Percentiles rank a stretch among this genome's conserved stretches.
Conservation (phyloP, 139 green algal species). For the Closterium sp. region DNA sequence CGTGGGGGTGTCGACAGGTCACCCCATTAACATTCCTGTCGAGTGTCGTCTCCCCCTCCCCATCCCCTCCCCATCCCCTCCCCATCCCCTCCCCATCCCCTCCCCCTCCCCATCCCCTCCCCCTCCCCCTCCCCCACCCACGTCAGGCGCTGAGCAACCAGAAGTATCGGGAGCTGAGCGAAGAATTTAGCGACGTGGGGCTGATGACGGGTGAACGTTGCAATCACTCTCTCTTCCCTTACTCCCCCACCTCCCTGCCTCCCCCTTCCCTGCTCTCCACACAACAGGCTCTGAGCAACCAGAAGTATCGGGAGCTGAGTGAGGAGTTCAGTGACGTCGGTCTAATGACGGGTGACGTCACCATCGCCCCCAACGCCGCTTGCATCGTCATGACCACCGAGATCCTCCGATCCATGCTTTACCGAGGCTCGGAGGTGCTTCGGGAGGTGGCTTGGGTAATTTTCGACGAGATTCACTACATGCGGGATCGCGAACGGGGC, state of each 20-base stretch:
- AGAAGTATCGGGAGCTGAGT: slow-evolving; percentile 95
- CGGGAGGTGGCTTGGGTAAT: slow-evolving; percentile 74
- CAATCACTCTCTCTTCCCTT: not conserved
- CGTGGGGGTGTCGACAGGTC: slow-evolving; percentile 87
- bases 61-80: not conserved
- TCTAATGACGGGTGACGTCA: slow-evolving; percentile 89
- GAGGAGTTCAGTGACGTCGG: slow-evolving; percentile 82
- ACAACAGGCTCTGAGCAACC: slow-evolving; percentile 90
- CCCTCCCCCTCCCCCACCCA: not conserved
- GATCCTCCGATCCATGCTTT: slow-evolving; percentile 80
- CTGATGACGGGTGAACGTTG: slow-evolving; percentile 93
- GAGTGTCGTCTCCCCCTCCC: not conserved
- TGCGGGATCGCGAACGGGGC: slow-evolving; percentile 90
- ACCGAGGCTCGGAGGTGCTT: slow-evolving; percentile 53
- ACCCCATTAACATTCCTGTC: slow-evolving; percentile 71
- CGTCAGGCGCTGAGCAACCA: slow-evolving; percentile 88
- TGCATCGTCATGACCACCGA: slow-evolving; percentile 99
- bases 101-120: not conserved
- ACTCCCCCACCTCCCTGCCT: not conserved
- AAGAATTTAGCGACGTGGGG: slow-evolving; percentile 80
- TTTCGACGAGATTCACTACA: slow-evolving; percentile 99
- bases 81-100: not conserved
- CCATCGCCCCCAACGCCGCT: slow-evolving; percentile 80
- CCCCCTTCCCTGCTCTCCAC: not conserved
- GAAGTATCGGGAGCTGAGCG: slow-evolving; percentile 93